phyloP scores from a whole-genome alignment of 176 grass and related monocot genomes.

The Carex pumila region DNA sequence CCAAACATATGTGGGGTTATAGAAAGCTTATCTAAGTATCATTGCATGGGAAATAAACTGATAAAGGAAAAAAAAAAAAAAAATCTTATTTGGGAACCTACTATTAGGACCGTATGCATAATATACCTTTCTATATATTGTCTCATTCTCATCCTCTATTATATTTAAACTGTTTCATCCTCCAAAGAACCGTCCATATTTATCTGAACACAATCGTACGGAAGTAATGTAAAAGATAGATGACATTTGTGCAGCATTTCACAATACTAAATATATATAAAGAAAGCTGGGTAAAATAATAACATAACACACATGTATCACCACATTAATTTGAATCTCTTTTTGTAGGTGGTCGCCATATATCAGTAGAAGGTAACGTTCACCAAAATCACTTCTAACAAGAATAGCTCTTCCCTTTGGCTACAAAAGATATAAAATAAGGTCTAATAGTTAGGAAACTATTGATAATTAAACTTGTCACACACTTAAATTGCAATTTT shows the following conservation, averaged over 20 bases:
- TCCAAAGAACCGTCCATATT: neutral
- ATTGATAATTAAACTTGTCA: neutral
- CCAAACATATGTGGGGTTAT: neutral
- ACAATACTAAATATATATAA: neutral
- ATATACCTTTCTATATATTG: conserved; percentile 54
- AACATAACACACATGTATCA: conserved; percentile 62
- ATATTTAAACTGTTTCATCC: neutral
- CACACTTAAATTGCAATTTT: neutral
- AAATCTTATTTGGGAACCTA: neutral
- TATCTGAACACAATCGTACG: neutral
- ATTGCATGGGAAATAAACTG: neutral
- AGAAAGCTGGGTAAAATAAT: neutral
- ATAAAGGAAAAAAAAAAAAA: neutral
- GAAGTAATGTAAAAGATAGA: neutral
- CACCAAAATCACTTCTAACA: conserved; percentile 47
- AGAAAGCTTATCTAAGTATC: neutral
- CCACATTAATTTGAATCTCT: conserved; percentile 78
- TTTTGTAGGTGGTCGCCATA: conserved; percentile 42
- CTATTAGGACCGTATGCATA: neutral
- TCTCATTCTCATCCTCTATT: conserved; percentile 2
- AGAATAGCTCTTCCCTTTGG: conserved; percentile 70
- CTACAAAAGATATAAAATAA: conserved; percentile 28
- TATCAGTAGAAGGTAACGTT: conserved; percentile 61
- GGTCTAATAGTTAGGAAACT: neutral
- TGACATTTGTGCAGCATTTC: neutral